phyloP scores from a whole-genome alignment of 768 basidiomycete species.

The Lactarius evosmus region DNA sequence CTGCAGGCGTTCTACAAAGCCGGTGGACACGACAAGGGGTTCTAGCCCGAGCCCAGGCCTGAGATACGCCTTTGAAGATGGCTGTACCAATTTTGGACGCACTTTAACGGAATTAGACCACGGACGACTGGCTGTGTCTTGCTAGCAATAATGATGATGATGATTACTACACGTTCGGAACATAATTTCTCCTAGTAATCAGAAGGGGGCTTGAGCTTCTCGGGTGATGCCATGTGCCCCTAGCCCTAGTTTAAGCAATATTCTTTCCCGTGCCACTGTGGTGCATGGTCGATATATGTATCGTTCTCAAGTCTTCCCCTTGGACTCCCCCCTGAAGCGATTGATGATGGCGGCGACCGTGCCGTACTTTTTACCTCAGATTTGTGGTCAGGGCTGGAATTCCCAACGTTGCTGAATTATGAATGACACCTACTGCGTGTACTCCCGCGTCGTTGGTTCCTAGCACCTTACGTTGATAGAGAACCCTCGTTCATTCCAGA shows the following conservation, averaged over 20 bases:
- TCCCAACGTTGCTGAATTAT: slow-evolving; percentile 5
- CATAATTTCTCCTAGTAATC: slow-evolving; percentile 2
- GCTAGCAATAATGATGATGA: slow-evolving; percentile 14
- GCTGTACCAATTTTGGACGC: slow-evolving; percentile 6
- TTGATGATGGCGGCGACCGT: slow-evolving; percentile 8
- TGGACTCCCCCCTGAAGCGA: neutral
- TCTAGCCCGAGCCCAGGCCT: slow-evolving; percentile 34
- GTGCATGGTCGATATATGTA: neutral
- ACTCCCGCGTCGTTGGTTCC: slow-evolving; percentile 15
- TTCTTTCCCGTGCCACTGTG: neutral
- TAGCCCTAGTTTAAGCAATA: slow-evolving; percentile 1
- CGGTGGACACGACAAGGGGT: slow-evolving; percentile 43
- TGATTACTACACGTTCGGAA: slow-evolving; percentile 10
- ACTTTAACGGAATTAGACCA: slow-evolving; percentile 15
- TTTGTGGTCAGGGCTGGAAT: slow-evolving; percentile 16
- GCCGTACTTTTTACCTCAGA: slow-evolving; percentile 25
- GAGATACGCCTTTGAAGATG: slow-evolving; percentile 4
- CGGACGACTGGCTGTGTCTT: slow-evolving; percentile 7
- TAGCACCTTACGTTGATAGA: slow-evolving; percentile 23
- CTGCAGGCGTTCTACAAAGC: slow-evolving; percentile 47
- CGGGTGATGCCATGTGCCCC: neutral
- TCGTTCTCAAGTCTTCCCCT: neutral
- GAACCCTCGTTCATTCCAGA: slow-evolving; percentile 19
- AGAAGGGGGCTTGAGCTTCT: neutral
- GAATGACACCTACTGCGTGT: slow-evolving; percentile 14